phyloP scores from a whole-genome alignment of 257 asterid genomes.

The Gardenia jasminoides region DNA sequence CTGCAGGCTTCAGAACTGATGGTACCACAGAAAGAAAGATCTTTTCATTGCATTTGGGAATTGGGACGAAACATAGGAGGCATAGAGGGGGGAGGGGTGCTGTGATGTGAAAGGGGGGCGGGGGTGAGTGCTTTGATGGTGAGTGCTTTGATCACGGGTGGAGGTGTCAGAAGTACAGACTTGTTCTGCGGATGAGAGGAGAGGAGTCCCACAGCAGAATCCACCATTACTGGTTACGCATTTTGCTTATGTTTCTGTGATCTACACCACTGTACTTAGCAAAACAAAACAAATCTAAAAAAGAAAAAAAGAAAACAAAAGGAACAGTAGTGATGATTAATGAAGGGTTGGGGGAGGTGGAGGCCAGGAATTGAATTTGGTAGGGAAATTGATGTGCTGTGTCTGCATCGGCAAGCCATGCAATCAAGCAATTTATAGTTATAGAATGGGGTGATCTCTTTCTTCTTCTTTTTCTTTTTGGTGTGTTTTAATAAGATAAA shows the following conservation, averaged over 20 bases:
- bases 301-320: not conserved
- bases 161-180: not conserved
- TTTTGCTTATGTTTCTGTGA: not conserved
- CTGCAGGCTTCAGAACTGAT: not conserved
- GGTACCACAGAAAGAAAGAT: not conserved
- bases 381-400: not conserved
- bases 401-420: not conserved
- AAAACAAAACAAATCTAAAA: too few relatives aligned
- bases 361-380: not conserved
- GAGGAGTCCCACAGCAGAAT: not conserved
- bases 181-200: not conserved
- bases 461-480: not conserved
- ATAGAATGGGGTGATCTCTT: not conserved
- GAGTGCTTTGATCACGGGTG: too few relatives aligned
- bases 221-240: not conserved
- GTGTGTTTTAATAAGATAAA: not conserved
- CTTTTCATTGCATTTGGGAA: not conserved
- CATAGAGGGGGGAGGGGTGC: too few relatives aligned
- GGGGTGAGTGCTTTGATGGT: too few relatives aligned
- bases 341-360: not conserved
- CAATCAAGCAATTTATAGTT: not conserved
- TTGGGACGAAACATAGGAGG: too few relatives aligned
- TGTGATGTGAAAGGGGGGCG: too few relatives aligned
- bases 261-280: too few relatives aligned
- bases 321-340: too few relatives aligned